Conservation (phyloP, 257 asterid species). For the Solanum piurae region DNA sequence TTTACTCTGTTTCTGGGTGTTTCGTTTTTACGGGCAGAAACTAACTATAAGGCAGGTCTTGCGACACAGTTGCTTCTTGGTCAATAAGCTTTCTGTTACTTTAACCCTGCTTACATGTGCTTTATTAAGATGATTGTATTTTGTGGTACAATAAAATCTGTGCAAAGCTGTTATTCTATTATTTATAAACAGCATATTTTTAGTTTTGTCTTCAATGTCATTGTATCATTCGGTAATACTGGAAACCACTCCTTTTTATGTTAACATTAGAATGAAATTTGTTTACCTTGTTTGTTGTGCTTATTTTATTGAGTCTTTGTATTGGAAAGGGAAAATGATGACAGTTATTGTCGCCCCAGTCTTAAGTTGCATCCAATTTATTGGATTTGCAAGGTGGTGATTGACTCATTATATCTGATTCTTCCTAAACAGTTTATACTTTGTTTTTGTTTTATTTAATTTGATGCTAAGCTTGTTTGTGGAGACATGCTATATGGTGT, state of each 20-base stretch:
- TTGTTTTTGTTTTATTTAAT: not conserved
- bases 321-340: conserved; percentile 14
- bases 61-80: conserved; percentile 45
- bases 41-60: conserved; percentile 29
- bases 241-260: not conserved
- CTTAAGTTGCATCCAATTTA: conserved; percentile 18
- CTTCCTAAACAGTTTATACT: not conserved
- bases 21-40: conserved; percentile 50
- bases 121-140: not conserved
- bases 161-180: not conserved
- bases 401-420: conserved; percentile 23
- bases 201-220: not conserved
- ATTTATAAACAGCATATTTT: not conserved
- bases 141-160: not conserved
- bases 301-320: not conserved
- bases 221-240: not conserved
- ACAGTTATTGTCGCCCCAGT: conserved; percentile 41
- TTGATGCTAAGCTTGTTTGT: not conserved
- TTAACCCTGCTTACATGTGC: conserved; percentile 6
- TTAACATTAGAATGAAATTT: not conserved
- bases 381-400: conserved; percentile 26
- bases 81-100: conserved; percentile 37
- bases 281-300: not conserved
- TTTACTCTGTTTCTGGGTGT: conserved; percentile 26
- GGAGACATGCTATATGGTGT: not conserved